Base-by-base conservation (phyloP, 371 early-diverging fungal genomes). In the Rhizomucor pusillus region DNA sequence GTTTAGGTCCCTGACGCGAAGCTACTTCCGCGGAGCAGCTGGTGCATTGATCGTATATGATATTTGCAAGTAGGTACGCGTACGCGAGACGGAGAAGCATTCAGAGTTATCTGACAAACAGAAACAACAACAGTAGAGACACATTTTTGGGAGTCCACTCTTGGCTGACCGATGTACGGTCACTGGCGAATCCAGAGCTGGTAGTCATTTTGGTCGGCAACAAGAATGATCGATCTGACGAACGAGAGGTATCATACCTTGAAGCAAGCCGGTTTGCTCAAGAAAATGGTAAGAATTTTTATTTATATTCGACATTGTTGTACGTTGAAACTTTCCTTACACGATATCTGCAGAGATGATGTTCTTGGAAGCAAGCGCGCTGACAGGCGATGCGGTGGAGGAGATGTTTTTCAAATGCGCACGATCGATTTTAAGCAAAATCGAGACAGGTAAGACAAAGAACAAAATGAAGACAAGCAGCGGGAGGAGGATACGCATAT, bases 201-300 rank as follows among this genome's bases (percentile, higher is more conserved):
- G 81, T 85, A 29, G 75, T 81, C 41, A 80, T 88, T 37, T 48
- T 89, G 43, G 84, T 90, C n/a, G 89, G 90, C 0, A 88, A 89
- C 59, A 90, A 90, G 51, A 72, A 67, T 33, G 89, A 89, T 62
- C 69, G 80, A 39, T 54, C 52, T 13, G 80, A 80, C 25, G 78
- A 83, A 52, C 72, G 86, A 9, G 78, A 81, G 63, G 86, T 91
- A 0, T 68, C 82, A 3, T 77, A 73, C 53, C 68, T 86, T 45
- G 87, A 86, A 65, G 91, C 83, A 24, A 80, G 80, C 62, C 77
- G 77, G 13, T 89, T 87, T 65, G 88, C 91, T 24, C 81, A 82
- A 39, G 77, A 81, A 47, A 78, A 90, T 52, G 82, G 82, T 73
- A 74, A 63, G 37, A 9, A 33, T 44, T 14, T 10, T 18, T 16